Conservation (phyloP, 2,329 filamentous ascomycete species). For the Emmonsiellopsis sp. region DNA sequence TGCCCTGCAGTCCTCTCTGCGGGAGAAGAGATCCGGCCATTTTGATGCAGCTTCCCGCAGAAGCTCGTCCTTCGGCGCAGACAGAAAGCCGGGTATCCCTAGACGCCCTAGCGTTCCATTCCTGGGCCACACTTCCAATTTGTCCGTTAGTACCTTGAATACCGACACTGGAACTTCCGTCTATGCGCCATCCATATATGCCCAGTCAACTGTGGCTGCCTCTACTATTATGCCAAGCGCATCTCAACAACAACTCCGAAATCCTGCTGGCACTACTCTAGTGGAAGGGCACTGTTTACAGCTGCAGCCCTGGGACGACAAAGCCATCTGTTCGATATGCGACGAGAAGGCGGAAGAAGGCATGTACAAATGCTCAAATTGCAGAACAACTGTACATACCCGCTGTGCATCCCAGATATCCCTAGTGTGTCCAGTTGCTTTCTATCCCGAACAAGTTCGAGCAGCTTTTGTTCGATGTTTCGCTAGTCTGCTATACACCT, state of each 20-base stretch:
- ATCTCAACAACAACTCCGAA: slow-evolving; percentile 19
- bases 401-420: slow-evolving; percentile 53
- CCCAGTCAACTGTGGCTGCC: slow-evolving; percentile 42
- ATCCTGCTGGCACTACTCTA: slow-evolving; percentile 25
- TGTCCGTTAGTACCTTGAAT: slow-evolving; percentile 37
- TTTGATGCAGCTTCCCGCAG: slow-evolving; percentile 75
- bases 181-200: slow-evolving; percentile 43
- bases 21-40: slow-evolving; percentile 90
- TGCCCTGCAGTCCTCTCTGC: slow-evolving; percentile 71
- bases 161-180: slow-evolving; percentile 22
- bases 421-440: slow-evolving; percentile 58
- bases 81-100: slow-evolving; percentile 49
- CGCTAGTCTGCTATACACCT: slow-evolving; percentile 60
- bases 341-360: slow-evolving; percentile 52
- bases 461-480: slow-evolving; percentile 62
- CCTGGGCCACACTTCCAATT: slow-evolving; percentile 48
- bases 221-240: slow-evolving; percentile 42
- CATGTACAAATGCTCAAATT: slow-evolving; percentile 41
- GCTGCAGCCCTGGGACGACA: slow-evolving; percentile 35
- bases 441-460: slow-evolving; percentile 57
- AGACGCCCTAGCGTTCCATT: slow-evolving; percentile 63
- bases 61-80: slow-evolving; percentile 86
- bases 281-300: slow-evolving; percentile 42
- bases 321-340: slow-evolving; percentile 38
- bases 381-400: slow-evolving; percentile 46